Base-by-base conservation (phyloP, 2,329 filamentous ascomycete species). In the Plenodomus biglobosus region DNA sequence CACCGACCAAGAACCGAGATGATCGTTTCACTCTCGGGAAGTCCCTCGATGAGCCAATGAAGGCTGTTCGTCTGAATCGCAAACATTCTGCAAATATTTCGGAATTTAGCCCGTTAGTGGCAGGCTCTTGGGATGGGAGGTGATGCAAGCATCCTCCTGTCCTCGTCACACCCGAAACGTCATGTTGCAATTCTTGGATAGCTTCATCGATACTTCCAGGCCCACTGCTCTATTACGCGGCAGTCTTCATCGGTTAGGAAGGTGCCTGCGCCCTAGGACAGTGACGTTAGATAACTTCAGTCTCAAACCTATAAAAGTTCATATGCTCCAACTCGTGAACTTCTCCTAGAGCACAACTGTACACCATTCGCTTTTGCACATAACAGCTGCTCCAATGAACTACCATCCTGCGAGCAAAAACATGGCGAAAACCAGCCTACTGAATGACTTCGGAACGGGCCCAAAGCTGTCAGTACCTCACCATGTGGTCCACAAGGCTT, bases 381-480 rank as follows among this genome's bases (percentile, higher is more conserved):
- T 11, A 32, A 32, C 15, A 11, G 11, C 27, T 32, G 8, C 11
- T 32, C 27, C 27, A 11, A 15, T 11, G 15, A 15, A 15, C 27
- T 11, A 10, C 8, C 3, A 15, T 15, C 27, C 27, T 32, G 7
- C 8, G 8, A 32, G 27, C 27, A 32, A 32, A 32, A 6, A 32
- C 15, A 3, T 8, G 3, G 11, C 15, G 11, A 32, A 32, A 8
- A 3, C 3, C 27, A 15, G 13, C 27, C 50, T 61, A 11, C 21
- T 68, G 18, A 56, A 54, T 37, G 54, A 50, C 8, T 64, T 62
- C 42, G 66, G 64, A n/a, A 52, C 52, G 22, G 66, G 66, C 11
- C 44, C 58, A 2, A 42, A 34, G 5, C 42, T 60, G 11, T 22
- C 52, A 13, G 50, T 60, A 10, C 55, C 64, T 27, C 46, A 58